Conservation (phyloP, 116 monocot species). For the Posidonia oceanica region DNA sequence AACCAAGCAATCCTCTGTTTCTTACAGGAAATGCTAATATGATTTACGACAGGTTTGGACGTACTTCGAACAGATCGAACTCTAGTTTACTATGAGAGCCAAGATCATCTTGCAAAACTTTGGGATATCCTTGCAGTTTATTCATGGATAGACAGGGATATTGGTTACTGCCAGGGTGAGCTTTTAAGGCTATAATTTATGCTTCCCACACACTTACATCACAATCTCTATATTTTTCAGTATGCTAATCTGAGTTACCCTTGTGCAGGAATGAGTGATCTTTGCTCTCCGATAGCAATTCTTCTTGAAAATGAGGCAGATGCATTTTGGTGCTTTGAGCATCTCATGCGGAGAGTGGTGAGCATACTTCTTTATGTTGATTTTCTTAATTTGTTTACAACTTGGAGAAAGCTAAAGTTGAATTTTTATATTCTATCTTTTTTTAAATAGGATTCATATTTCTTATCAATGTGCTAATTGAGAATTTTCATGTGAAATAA, state of each 20-base stretch:
- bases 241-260: constrained; percentile 11
- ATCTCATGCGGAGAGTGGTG: constrained; percentile 80
- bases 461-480: no score
- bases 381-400: neutral
- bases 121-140: constrained; percentile 89
- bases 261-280: constrained; percentile 89
- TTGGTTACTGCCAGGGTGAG: constrained; percentile 92
- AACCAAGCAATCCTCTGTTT: neutral
- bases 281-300: constrained; percentile 86
- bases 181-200: constrained; percentile 2
- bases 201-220: neutral
- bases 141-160: constrained; percentile 87
- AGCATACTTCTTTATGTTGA: neutral
- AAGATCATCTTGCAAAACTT: constrained; percentile 56
- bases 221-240: neutral
- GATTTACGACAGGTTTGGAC: constrained; percentile 50
- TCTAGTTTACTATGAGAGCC: constrained; percentile 69
- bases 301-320: constrained; percentile 90
- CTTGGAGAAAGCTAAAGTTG: neutral
- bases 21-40: neutral
- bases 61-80: constrained; percentile 79
- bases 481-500: no score
- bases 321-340: constrained; percentile 99
- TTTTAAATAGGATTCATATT: neutral
- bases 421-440: neutral